These are phyloP conservation scores for Gossypium bickii DNA, from an alignment of 345 rosid genomes.

Conservation along the genomic window DNA sequence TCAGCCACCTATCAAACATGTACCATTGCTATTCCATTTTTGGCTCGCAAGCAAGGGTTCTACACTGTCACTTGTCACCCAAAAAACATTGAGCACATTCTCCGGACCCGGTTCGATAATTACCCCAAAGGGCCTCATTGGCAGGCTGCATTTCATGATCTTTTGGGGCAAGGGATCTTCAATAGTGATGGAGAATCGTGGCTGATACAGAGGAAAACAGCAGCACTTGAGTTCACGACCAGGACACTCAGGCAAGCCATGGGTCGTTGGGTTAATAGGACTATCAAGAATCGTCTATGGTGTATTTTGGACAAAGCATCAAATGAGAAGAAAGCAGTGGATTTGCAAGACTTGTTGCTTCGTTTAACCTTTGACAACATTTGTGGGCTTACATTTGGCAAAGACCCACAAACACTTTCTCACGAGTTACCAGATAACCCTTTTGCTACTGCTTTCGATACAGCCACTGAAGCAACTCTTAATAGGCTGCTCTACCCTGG, in stretches of 20 bases:
- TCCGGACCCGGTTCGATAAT: conserved; percentile 74
- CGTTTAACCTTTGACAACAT: conserved; percentile 87
- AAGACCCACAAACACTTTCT: conserved; percentile 76
- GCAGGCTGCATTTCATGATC: conserved; percentile 78
- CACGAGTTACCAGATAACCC: conserved; percentile 69
- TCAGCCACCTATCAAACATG: conserved; percentile 73
- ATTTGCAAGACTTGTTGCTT: conserved; percentile 76
- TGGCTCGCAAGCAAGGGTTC: conserved; percentile 69
- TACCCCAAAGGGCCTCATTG: conserved; percentile 85
- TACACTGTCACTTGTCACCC: conserved; percentile 89
- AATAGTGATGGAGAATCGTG: conserved; percentile 89
- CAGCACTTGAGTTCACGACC: conserved; percentile 88
- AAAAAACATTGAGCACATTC: conserved; percentile 76
- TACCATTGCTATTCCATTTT: conserved; percentile 62
- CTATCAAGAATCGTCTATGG: conserved; percentile 81
- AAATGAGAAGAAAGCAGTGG: conserved; percentile 38
- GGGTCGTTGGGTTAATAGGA: conserved; percentile 88
- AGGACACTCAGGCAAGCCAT: conserved; percentile 83
- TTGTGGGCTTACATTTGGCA: conserved; percentile 83
- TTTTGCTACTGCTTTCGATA: conserved; percentile 68
- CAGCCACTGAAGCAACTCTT: conserved; percentile 81
- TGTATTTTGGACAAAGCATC: conserved; percentile 54
- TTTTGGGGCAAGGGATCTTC: conserved; percentile 84
- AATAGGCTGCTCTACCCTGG: conserved; percentile 72
- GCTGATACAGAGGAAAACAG: conserved; percentile 85